Evolutionary conservation across 345 rosid genomes (phyloP).

Genomic region (Erucastrum elatum): DNA sequence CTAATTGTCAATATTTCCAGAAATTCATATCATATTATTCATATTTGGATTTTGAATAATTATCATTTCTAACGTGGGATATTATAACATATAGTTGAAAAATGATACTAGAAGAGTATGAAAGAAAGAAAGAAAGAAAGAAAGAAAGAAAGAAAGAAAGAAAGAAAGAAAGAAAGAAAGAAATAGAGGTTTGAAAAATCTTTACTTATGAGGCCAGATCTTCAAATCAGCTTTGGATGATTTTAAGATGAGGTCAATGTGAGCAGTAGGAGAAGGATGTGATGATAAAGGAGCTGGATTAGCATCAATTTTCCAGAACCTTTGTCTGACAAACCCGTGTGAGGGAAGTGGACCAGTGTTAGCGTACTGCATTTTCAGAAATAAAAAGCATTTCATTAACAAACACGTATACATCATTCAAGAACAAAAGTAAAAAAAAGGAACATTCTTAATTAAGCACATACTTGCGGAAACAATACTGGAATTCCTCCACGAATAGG

Average conservation of each 20-base stretch:
- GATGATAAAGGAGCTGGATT: slow-evolving; percentile 66
- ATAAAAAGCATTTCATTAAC: slow-evolving; percentile 12
- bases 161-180: too few relatives aligned
- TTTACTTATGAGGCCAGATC: slow-evolving; percentile 87
- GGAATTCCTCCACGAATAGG: slow-evolving; percentile 94
- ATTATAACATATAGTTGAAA: neutral
- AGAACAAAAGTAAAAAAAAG: neutral
- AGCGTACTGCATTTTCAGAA: slow-evolving; percentile 55
- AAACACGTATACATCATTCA: slow-evolving; percentile 6
- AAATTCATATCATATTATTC: neutral
- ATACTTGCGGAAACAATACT: slow-evolving; percentile 87
- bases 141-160: too few relatives aligned
- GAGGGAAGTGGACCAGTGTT: slow-evolving; percentile 68
- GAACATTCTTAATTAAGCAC: slow-evolving; percentile 22
- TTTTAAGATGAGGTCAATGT: slow-evolving; percentile 68
- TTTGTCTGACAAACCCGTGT: slow-evolving; percentile 87
- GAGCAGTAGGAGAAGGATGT: slow-evolving; percentile 46
- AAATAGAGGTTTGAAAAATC: neutral
- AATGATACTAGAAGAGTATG: neutral
- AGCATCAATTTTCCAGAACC: slow-evolving; percentile 67
- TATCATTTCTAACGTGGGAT: neutral
- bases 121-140: too few relatives aligned
- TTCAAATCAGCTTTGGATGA: slow-evolving; percentile 65
- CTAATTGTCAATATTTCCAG: neutral
- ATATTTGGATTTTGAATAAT: neutral